Percentiles rank a stretch among this genome's conserved stretches.
Evolutionary conservation across 768 basidiomycete species (phyloP).

Genomic region (Panaeolus papilionaceus): DNA sequence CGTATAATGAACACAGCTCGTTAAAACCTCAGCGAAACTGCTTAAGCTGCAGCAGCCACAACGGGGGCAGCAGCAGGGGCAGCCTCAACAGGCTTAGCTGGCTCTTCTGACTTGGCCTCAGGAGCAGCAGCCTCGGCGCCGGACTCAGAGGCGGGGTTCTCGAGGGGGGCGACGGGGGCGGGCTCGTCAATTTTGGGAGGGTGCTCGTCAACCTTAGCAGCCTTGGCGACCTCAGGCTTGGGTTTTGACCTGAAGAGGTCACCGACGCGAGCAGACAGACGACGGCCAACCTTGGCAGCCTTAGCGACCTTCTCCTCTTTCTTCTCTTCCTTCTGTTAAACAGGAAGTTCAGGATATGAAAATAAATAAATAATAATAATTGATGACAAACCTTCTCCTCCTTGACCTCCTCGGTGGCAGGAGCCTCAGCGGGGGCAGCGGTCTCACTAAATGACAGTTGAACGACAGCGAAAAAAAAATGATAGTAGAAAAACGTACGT

Average conservation of each 20-base stretch:
- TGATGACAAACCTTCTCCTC: conserved; percentile 61
- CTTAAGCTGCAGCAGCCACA: conserved; percentile 84
- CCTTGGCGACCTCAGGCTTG: conserved; percentile 65
- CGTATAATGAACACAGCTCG: not conserved
- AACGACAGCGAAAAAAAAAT: conserved; percentile 11
- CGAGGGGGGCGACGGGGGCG: conserved; percentile 80
- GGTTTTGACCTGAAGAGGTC: conserved; percentile 83
- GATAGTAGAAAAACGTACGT: conserved; percentile 50
- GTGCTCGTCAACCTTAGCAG: conserved; percentile 88
- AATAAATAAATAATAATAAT: not conserved
- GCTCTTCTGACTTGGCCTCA: conserved; percentile 47
- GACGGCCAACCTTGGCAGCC: conserved; percentile 74
- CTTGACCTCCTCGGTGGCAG: conserved; percentile 57
- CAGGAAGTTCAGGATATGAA: conserved; percentile 7
- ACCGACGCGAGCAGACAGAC: conserved; percentile 82
- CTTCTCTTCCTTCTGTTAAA: conserved; percentile 45
- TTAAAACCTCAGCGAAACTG: conserved; percentile 28
- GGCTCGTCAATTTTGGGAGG: conserved; percentile 91
- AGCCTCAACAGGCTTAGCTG: conserved; percentile 49
- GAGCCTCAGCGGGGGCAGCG: conserved; percentile 48
- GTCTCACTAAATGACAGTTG: conserved; percentile 29
- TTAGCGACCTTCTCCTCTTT: conserved; percentile 54
- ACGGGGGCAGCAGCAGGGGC: conserved; percentile 65
- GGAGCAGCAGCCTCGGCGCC: conserved; percentile 38
- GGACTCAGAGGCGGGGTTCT: conserved; percentile 70